These are phyloP conservation scores for Leishmania guyanensis DNA, from an alignment of 208 protist genomes.

Conservation along the genomic window DNA sequence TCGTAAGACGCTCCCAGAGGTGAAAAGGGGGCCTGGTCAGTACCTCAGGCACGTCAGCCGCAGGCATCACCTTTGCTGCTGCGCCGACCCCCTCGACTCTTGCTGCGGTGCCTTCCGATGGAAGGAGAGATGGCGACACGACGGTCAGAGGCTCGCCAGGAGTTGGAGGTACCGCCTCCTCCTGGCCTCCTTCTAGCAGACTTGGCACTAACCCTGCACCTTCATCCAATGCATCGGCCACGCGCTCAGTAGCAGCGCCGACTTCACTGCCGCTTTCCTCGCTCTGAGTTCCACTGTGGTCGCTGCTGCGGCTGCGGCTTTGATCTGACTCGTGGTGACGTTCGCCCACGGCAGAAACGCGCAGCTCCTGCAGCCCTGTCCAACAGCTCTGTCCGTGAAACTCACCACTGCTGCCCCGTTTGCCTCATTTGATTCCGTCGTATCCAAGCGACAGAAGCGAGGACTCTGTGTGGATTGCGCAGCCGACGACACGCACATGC, in stretches of 20 bases:
- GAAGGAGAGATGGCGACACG: background rate
- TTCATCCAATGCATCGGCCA: background rate
- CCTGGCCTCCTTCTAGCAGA: background rate
- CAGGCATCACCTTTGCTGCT: background rate
- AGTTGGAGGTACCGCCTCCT: background rate
- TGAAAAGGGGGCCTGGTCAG: background rate
- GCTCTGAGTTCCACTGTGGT: background rate
- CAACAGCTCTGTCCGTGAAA: background rate
- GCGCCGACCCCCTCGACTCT: background rate
- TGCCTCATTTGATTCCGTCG: background rate
- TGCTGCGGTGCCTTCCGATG: background rate
- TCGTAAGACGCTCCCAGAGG: background rate
- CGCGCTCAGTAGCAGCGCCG: background rate
- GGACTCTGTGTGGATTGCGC: background rate
- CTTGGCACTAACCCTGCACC: background rate
- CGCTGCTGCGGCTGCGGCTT: background rate
- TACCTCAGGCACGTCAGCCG: background rate
- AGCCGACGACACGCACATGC: slow-evolving; percentile 3
- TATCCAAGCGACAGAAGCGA: background rate
- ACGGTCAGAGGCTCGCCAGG: background rate
- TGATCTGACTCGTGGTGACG: background rate
- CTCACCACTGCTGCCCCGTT: background rate
- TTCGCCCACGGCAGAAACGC: slow-evolving; percentile 1
- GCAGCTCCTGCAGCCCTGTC: slow-evolving; percentile 4
- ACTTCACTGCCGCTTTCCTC: background rate